These are phyloP conservation scores for Ceratocystis eucalypticola DNA, from an alignment of 2,329 filamentous ascomycete species.

Conservation along the genomic window DNA sequence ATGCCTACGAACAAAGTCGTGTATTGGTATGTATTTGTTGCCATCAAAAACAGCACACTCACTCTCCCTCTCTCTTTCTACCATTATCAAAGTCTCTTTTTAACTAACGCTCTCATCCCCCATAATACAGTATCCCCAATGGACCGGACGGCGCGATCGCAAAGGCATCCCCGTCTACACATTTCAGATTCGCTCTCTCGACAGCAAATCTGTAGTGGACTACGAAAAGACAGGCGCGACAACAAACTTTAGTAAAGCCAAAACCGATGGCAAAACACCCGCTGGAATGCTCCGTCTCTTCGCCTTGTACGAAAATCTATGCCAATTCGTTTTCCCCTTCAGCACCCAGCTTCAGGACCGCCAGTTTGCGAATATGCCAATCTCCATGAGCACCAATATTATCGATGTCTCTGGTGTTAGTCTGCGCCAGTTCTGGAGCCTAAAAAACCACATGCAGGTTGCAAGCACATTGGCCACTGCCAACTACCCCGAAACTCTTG, in stretches of 20 bases:
- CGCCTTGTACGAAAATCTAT: constrained; percentile 85
- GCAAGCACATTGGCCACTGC: constrained; percentile 78
- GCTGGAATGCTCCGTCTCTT: constrained; percentile 74
- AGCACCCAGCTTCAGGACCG: constrained; percentile 64
- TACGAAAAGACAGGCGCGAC: constrained; percentile 58
- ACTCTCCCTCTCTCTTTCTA: background rate
- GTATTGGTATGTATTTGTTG: constrained; percentile 45
- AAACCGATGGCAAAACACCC: constrained; percentile 52
- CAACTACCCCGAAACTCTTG: constrained; percentile 88
- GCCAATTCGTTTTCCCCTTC: constrained; percentile 72
- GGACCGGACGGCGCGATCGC: constrained; percentile 76
- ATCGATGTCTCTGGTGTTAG: constrained; percentile 83
- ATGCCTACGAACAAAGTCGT: constrained; percentile 69
- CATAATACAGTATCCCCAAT: constrained; percentile 66
- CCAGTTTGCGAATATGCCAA: constrained; percentile 63
- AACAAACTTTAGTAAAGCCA: constrained; percentile 45
- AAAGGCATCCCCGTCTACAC: constrained; percentile 87
- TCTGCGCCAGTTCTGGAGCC: constrained; percentile 88
- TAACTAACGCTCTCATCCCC: background rate
- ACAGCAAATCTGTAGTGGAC: constrained; percentile 63
- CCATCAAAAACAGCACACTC: background rate
- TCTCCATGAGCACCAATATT: constrained; percentile 87
- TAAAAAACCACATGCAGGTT: constrained; percentile 88
- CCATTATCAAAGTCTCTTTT: background rate
- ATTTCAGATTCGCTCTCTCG: constrained; percentile 72